Base-by-base conservation (phyloP, 257 asterid genomes). In the Ocimum tenuiflorum region DNA sequence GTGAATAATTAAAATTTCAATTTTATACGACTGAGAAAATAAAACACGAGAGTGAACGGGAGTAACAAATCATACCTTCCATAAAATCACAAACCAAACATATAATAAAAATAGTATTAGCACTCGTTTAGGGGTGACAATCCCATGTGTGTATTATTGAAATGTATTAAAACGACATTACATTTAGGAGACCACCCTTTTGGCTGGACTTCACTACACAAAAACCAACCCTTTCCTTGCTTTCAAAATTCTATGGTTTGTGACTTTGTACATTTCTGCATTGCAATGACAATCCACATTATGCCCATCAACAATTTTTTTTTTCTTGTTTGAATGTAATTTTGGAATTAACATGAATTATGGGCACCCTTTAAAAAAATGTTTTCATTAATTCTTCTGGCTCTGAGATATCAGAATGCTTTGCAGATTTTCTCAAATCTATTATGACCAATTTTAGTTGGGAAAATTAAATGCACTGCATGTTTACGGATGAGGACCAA, bases 131-230 rank as follows among this genome's bases (percentile, higher is more conserved):
- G n/a, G 31, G 73, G 59, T 15, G 85, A 75, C 89, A 79, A 45
- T 62, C 73, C 72, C 91, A 87, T 79, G 89, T 84, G 88, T 82
- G 78, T 63, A 79, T 84, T 75, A 81, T 82, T 80, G 82, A 55
- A 47, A 56, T 80, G 86, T 79, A 66, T 17, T 22, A 67, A 35
- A 55, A 59, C 35, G 75, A 73, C 77, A 63, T 66, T 75, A 67
- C 60, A 53, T 74, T 69, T 68, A 57, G 81, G 73, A 79, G 83
- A 78, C 79, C 83, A 69, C 3, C 62, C 1, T 58, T 71, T 75
- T 76, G 79, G 80, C 82, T 78, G 75, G 69, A 84, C 75, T 72
- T 78, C 79, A 63, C 72, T 72, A 70, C 73, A 78, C 60, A 63
- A 22, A 24, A 54, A 73, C 68, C 38, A 24, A 46, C 58, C 62